Conservation (phyloP, 345 rosid genomes). For the Arabidopsis suecica region DNA sequence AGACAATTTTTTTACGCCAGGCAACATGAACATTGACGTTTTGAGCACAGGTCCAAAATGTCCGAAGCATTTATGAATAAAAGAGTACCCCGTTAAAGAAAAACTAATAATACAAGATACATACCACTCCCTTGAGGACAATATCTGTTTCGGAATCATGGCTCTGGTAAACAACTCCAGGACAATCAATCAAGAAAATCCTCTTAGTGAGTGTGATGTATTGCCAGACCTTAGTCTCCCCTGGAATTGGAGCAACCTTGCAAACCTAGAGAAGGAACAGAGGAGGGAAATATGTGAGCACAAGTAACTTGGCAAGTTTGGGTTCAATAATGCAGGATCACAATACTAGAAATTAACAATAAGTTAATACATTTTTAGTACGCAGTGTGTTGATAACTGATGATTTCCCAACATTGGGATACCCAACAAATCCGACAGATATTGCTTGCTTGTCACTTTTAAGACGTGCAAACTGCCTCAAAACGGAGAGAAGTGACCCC, state of each 20-base stretch:
- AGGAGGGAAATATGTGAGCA: background rate
- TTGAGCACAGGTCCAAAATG: background rate
- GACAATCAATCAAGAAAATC: conserved; percentile 94
- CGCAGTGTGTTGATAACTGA: conserved; percentile 94
- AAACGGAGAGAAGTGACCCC: conserved; percentile 92
- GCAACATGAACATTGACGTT: background rate
- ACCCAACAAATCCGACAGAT: conserved; percentile 94
- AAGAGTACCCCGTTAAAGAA: background rate
- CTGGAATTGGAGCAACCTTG: conserved; percentile 99
- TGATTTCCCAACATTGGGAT: conserved; percentile 97
- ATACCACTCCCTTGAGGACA: conserved; percentile 95
- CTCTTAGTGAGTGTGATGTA: conserved; percentile 93
- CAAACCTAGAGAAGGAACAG: conserved; percentile 62
- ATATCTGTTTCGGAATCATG: conserved; percentile 89
- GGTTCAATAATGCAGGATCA: background rate
- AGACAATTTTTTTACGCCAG: background rate
- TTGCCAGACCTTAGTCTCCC: conserved; percentile 99
- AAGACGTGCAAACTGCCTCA: conserved; percentile 90
- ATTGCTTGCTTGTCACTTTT: conserved; percentile 96
- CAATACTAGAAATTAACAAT: background rate
- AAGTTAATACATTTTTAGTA: conserved; percentile 73
- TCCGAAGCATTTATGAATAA: background rate
- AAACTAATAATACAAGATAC: conserved; percentile 31
- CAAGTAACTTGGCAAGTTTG: background rate
- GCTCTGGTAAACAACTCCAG: conserved; percentile 96